Base-by-base conservation (phyloP, 2,329 filamentous ascomycete genomes). In the Ophiostoma populinum region DNA sequence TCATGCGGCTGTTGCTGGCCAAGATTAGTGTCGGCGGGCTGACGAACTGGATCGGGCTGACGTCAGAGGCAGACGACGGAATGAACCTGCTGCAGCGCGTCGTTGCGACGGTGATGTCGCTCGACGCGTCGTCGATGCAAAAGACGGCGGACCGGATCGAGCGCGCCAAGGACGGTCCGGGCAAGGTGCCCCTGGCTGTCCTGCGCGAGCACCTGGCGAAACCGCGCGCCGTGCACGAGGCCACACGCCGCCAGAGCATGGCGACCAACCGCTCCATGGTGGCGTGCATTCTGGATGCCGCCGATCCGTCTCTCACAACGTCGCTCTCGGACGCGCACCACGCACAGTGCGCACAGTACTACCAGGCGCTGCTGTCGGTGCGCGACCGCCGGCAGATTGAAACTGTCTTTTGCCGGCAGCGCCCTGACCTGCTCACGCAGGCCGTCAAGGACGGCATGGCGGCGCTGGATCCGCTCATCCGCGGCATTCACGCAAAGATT, bases 71-170 rank as follows among this genome's bases (percentile, higher is more conserved):
- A 1, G 72, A 82, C 42, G 78, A 85, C 44, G 80, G 80, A 31
- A 81, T 82, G 77, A 90, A 86, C 49, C 52, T 87, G 7, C 52
- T 90, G 43, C 80, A 87, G 52, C 58, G 57, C 60, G 85, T 90
- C 42, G 73, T 87, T 16, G 78, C 72, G 0, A 67, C 78, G 4
- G 72, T 83, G 0, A 54, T 86, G 9, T 65, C 68, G 5, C 85
- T 77, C 75, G 81, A 90, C 46, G 69, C 70, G 6, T 58, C 62
- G 24, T 78, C 82, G 42, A 76, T 85, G 41, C 70, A 70, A 40
- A 77, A 75, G 50, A 61, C 67, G 1, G 63, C 66, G 1, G 63
- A 74, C 0, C 73, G 68, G 42, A 67, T 83, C 29, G 76, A 80
- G 43, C 74, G 70, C 35, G 55, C 61, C 21, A 71, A 68, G 38